Conservation (phyloP, 2,329 filamentous ascomycete species). For the Alternaria sp. region DNA sequence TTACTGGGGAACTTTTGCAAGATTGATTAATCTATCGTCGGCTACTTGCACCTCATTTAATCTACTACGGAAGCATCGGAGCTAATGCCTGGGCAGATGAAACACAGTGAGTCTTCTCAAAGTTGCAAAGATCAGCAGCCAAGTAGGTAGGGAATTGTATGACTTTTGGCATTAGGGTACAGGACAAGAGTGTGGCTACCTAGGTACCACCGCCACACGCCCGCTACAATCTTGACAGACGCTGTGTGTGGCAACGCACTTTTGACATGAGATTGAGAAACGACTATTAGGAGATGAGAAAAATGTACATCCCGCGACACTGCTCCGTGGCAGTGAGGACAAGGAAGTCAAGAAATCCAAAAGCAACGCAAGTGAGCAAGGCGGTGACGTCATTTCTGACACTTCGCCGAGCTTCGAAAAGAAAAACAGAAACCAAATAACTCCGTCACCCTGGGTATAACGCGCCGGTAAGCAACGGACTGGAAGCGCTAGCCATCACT, state of each 20-base stretch:
- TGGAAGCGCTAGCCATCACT: no score
- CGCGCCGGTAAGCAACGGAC: neutral
- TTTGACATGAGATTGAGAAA: neutral
- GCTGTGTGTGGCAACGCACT: neutral
- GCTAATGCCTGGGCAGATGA: neutral
- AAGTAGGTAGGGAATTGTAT: neutral
- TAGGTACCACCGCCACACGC: no score
- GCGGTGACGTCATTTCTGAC: neutral
- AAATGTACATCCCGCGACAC: no score
- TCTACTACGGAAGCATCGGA: neutral
- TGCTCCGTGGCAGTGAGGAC: no score
- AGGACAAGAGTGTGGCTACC: no score
- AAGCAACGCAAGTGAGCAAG: no score
- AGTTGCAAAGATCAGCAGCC: neutral
- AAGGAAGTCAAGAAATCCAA: no score
- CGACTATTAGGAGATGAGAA: no score
- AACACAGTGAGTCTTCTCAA: neutral
- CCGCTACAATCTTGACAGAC: no score
- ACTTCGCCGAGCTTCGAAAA: neutral
- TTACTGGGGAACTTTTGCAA: neutral
- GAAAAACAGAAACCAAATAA: neutral
- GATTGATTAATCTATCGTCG: neutral
- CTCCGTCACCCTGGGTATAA: neutral
- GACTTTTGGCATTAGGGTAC: neutral
- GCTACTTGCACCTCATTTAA: neutral